Base-by-base conservation (phyloP, 495 filamentous ascomycete species). In the Hypoxylon rickii region DNA sequence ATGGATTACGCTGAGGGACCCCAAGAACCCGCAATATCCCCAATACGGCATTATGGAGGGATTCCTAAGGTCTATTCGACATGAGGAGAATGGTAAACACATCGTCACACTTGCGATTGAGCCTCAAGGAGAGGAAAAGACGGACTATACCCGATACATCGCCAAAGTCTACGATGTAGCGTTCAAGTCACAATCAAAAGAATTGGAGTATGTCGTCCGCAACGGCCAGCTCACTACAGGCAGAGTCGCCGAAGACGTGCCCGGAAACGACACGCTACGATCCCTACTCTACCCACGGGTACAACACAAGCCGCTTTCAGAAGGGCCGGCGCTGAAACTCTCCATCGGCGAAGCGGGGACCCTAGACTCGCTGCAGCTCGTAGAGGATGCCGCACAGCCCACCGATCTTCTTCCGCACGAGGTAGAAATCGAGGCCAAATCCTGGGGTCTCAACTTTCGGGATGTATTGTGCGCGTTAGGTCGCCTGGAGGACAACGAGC, bases 191-290 rank as follows among this genome's bases (percentile, higher is more conserved):
- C 16, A 41, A 6, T 44, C 59, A 2, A 11, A 12, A 0, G 70
- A 73, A 19, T 16, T 65, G 0, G 70, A 73, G 19, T 73, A 64
- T 29, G 39, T 70, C 19, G 58, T 67, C n/a, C 61, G 62, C 19
- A 38, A 66, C 15, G 69, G 63, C 10, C 48, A 51, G 33, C 44
- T 73, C 16, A 46, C 48, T 4, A 70, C 54, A 0, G 64, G 58
- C 7, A 54, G 70, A 1, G 19, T 66, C 1, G 44, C 61, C 2
- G 40, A 64, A 41, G 69, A 70, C 7, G 16, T 44, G 7, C 40
- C 48, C 10, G 47, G 56, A 3, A 63, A 67, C 31, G 49, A 44
- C 2, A 43, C 15, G 11, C 21, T 67, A 3, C 52, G 44, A 8
- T 52, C 55, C 11, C 58, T 66, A 3, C 38, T 65, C 2, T 32